A percentile compares a stretch with the other conserved stretches of the same genome.
Conservation (phyloP, 2,329 filamentous ascomycete genomes). For the Aspergillus terreus region DNA sequence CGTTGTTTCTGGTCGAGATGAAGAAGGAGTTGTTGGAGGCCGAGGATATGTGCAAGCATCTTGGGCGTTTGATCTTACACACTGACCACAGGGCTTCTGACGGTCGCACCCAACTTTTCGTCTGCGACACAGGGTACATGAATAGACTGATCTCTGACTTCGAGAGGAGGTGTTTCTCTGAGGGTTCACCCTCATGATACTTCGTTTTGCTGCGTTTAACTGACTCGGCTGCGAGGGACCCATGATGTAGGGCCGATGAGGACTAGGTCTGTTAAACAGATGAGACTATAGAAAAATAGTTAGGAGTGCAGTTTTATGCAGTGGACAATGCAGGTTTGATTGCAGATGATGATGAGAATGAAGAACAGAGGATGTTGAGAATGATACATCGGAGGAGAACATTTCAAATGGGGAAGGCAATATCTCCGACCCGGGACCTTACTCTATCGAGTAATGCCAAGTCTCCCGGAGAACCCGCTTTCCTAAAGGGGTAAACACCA, state of each 20-base stretch:
- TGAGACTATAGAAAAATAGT: neutral
- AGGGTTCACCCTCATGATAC: constrained; percentile 1
- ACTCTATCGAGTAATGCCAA: neutral
- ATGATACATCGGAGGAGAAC: neutral
- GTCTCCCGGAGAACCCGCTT: neutral
- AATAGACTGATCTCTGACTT: neutral
- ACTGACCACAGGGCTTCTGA: neutral
- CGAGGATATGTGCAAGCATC: neutral
- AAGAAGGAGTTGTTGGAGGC: neutral
- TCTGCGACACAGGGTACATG: neutral
- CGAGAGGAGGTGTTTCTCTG: neutral
- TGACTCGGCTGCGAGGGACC: neutral
- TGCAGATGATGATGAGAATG: neutral
- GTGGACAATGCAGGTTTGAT: neutral
- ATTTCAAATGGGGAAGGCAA: neutral
- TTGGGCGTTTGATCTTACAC: neutral
- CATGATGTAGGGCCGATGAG: neutral
- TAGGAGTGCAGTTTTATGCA: neutral
- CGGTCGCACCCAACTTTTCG: constrained; percentile 2
- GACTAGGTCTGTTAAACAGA: neutral
- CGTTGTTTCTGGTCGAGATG: neutral
- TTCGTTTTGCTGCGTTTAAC: neutral
- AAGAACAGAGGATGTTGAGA: neutral
- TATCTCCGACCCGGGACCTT: neutral
- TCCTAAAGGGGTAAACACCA: neutral